These are phyloP conservation scores for Wallacemonas collosoma DNA, from an alignment of 208 protist genomes.

Conservation along the genomic window DNA sequence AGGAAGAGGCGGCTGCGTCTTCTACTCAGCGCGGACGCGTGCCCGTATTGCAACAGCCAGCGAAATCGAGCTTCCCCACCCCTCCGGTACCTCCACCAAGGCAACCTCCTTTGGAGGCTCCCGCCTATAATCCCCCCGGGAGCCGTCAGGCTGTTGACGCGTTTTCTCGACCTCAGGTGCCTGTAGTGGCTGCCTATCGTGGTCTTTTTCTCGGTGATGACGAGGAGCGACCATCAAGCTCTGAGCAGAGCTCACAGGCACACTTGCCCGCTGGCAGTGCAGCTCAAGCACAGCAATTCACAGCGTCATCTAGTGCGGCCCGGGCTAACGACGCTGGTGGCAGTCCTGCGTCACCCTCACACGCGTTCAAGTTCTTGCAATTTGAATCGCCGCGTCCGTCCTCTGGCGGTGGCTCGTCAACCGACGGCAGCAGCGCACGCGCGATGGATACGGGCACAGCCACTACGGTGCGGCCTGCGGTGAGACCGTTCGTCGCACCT, in stretches of 20 bases:
- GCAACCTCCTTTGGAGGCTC: not conserved
- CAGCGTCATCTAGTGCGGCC: too few species aligned
- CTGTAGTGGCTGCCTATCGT: not conserved
- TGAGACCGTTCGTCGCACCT: conserved; percentile 11
- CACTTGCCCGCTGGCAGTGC: not conserved
- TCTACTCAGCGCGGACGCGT: not conserved
- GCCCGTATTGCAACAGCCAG: conserved; percentile 11
- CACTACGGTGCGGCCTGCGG: not conserved
- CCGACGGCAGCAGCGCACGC: conserved; percentile 11
- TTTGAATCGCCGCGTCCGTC: conserved; percentile 22
- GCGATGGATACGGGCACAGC: not conserved
- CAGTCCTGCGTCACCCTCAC: not conserved
- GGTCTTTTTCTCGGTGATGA: conserved; percentile 17
- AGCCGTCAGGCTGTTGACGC: not conserved
- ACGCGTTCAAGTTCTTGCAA: conserved; percentile 17
- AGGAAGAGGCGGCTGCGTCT: too few species aligned
- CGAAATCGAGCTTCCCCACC: not conserved
- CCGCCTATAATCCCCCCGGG: too few species aligned
- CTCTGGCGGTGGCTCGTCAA: conserved; percentile 7
- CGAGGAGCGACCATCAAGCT: conserved; percentile 13
- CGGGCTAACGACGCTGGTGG: not conserved
- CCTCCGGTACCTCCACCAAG: too few species aligned
- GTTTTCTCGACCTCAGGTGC: not conserved
- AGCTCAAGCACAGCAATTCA: too few species aligned
- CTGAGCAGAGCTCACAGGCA: conserved; percentile 9